phyloP scores from a whole-genome alignment of 495 filamentous ascomycete species.

The Rusavskia elegans region DNA sequence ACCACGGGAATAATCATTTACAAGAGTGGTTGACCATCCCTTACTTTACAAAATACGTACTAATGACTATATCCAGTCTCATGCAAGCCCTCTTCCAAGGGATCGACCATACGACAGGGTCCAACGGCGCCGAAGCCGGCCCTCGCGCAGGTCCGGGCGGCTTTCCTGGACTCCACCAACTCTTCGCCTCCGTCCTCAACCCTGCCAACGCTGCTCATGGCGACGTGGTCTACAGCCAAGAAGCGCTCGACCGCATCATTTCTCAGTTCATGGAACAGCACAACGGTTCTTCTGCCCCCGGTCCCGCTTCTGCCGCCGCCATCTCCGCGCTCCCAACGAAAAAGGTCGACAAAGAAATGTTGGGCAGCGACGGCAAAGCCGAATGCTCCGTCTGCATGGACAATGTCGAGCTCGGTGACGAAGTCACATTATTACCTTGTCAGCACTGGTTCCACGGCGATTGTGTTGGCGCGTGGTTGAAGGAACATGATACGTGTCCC shows the following conservation, averaged over 20 bases:
- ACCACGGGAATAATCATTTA: background rate
- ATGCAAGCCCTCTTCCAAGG: slow-evolving; percentile 4
- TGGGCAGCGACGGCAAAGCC: slow-evolving; percentile 44
- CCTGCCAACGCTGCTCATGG: slow-evolving; percentile 41
- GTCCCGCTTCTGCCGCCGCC: slow-evolving; percentile 59
- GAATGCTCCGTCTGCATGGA: slow-evolving; percentile 96
- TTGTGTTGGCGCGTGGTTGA: slow-evolving; percentile 67
- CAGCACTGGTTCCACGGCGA: slow-evolving; percentile 79
- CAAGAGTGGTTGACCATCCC: background rate
- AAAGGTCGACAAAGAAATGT: slow-evolving; percentile 45
- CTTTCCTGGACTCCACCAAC: slow-evolving; percentile 21
- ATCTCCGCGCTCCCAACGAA: slow-evolving; percentile 63
- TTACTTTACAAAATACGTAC: background rate
- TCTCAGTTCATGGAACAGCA: slow-evolving; percentile 75
- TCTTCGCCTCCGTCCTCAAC: slow-evolving; percentile 40
- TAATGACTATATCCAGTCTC: background rate
- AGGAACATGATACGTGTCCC: slow-evolving; percentile 80
- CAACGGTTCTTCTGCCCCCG: slow-evolving; percentile 56
- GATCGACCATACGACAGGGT: background rate
- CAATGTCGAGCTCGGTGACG: slow-evolving; percentile 52
- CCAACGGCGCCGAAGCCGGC: background rate
- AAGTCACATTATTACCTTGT: slow-evolving; percentile 71
- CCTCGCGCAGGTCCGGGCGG: background rate
- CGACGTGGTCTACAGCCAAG: slow-evolving; percentile 85
- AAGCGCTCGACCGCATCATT: slow-evolving; percentile 79